A percentile compares a stretch with the other conserved stretches of the same genome.
These are phyloP conservation scores for Periconia macrospinosa DNA, from an alignment of 2,329 filamentous ascomycete genomes.

Conservation along the genomic window DNA sequence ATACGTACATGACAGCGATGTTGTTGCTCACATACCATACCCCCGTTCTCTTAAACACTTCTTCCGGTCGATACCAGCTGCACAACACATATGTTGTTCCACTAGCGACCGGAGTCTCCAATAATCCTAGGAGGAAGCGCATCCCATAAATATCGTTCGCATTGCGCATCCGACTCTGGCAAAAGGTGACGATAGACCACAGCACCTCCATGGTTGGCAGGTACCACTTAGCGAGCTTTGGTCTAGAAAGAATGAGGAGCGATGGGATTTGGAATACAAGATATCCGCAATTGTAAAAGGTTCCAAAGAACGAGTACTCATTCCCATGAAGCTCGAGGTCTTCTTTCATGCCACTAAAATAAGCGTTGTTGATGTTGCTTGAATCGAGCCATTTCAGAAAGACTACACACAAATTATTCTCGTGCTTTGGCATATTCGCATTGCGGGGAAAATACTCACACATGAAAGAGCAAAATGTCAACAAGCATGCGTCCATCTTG, in stretches of 20 bases:
- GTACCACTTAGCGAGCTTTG: slow-evolving; percentile 39
- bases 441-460: slow-evolving; percentile 23
- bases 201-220: slow-evolving; percentile 45
- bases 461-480: slow-evolving; percentile 43
- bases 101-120: slow-evolving; percentile 40
- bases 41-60: slow-evolving; percentile 57
- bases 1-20: slow-evolving; percentile 51
- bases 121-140: slow-evolving; percentile 41
- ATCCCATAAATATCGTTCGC: slow-evolving; percentile 45
- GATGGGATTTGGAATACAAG: slow-evolving; percentile 45
- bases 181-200: slow-evolving; percentile 46
- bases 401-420: slow-evolving; percentile 19
- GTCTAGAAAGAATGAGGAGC: slow-evolving; percentile 42
- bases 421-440: background rate
- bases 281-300: slow-evolving; percentile 51
- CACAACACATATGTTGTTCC: slow-evolving; percentile 43
- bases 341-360: slow-evolving; percentile 41
- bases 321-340: slow-evolving; percentile 52
- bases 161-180: slow-evolving; percentile 42
- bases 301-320: slow-evolving; percentile 55
- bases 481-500: slow-evolving; percentile 40
- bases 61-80: slow-evolving; percentile 48
- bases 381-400: slow-evolving; percentile 44
- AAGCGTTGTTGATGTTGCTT: slow-evolving; percentile 50
- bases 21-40: slow-evolving; percentile 58